phyloP scores from a whole-genome alignment of 2,329 filamentous ascomycete species.

The Penicillium sp. region DNA sequence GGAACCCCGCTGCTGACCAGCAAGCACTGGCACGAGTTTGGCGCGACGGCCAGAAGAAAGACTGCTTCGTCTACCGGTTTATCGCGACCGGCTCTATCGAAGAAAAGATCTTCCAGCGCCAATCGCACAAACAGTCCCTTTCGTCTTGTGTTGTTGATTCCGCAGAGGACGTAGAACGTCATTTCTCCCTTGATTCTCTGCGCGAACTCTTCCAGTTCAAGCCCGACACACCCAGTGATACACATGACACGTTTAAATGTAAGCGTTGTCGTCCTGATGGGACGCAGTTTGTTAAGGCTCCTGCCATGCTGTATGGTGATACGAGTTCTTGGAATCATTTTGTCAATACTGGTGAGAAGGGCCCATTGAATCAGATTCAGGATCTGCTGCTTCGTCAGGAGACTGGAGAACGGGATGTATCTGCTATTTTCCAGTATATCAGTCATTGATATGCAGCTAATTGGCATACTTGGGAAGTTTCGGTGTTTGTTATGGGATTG shows the following conservation, averaged over 20 bases:
- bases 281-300: slow-evolving; percentile 82
- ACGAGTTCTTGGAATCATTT: slow-evolving; percentile 99
- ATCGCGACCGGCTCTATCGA: slow-evolving; percentile 97
- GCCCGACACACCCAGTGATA: slow-evolving; percentile 80
- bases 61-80: slow-evolving; percentile 99
- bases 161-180: slow-evolving; percentile 93
- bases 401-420: slow-evolving; percentile 73
- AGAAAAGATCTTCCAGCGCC: slow-evolving; percentile 98
- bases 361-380: slow-evolving; percentile 76
- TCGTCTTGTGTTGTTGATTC: slow-evolving; percentile 96
- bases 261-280: slow-evolving; percentile 90
- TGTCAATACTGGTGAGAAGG: slow-evolving; percentile 67
- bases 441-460: slow-evolving; percentile 62
- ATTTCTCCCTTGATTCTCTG: slow-evolving; percentile 88
- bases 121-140: slow-evolving; percentile 95
- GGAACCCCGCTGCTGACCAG: slow-evolving; percentile 97
- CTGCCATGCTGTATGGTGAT: slow-evolving; percentile 94
- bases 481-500: background rate
- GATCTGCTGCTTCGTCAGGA: slow-evolving; percentile 89
- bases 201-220: slow-evolving; percentile 94
- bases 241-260: slow-evolving; percentile 98
- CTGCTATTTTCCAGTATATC: slow-evolving; percentile 97
- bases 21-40: slow-evolving; percentile 96
- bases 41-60: slow-evolving; percentile 98
- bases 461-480: background rate